Evolutionary conservation across 2,329 filamentous ascomycete genomes (phyloP), one percentile per base, ranked within the genome.

Genomic region (Apiospora koreana): DNA sequence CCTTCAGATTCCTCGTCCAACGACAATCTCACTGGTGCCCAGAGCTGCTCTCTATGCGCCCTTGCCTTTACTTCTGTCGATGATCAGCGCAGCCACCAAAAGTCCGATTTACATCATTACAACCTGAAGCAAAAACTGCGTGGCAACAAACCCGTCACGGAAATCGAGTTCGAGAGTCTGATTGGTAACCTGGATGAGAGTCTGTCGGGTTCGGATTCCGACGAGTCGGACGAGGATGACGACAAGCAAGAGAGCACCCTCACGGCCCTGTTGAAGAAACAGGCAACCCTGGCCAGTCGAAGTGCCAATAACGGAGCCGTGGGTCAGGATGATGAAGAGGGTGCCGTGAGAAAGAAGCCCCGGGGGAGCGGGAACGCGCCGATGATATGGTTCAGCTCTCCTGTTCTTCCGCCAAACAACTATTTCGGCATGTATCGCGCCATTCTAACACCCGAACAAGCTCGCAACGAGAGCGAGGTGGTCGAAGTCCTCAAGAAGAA

Each of bases 51-150:
- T 0, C 86, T 98, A 5, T 99, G 96, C 81, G 85, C 87, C 48
- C 86, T 94, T 46, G 84, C 87, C 6, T 97, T 97, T 76, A 78
- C 86, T 42, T 91, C 87, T 12, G 86, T 97, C 9, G 86, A 90
- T 72, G 95, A 98, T 72, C 95, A 98, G 79, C 89, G 94, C 72
- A 88, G 89, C 71, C 96, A 99, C 81, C 90, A 94, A 70, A 93
- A 93, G 76, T 97, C 95, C 12, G 96, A 99, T 77, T 86, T 97
- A 66, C 96, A 99, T 80, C 89, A 92, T 74, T 99, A 98, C 83
- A 99, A 99, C 79, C 83, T 98, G 72, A 98, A 97, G 82, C 93
- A 95, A 79, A 97, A 94, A 83, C 83, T 97, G 70, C 90, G 94
- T 65, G 93, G 93, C 0, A 86, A 87, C 70, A 87, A 86, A 12